Conservation (phyloP, 2,329 filamentous ascomycete species). For the Plenodomus tracheiphilus region DNA sequence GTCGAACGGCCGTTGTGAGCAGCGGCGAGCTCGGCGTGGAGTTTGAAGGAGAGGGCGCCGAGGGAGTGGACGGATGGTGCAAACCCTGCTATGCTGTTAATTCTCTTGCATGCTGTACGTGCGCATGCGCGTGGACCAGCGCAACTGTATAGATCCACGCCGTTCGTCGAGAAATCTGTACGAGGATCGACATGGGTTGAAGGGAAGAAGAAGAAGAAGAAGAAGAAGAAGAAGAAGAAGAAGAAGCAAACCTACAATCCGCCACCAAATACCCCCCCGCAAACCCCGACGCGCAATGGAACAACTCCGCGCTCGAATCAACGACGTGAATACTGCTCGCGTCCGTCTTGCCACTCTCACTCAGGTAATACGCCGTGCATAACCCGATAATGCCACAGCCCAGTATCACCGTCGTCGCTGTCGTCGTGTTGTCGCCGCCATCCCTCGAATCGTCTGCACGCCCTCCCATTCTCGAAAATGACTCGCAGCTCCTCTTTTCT, state of each 20-base stretch:
- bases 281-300: conserved; percentile 73
- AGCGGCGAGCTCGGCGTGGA: conserved; percentile 68
- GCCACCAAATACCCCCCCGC: conserved; percentile 74
- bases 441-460: conserved; percentile 6
- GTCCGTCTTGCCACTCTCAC: conserved; percentile 44
- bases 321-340: conserved; percentile 59
- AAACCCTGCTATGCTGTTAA: conserved; percentile 53
- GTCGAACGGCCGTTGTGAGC: conserved; percentile 59
- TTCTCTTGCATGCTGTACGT: background rate
- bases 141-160: too few species aligned
- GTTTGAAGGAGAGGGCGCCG: conserved; percentile 68
- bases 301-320: conserved; percentile 63
- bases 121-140: background rate
- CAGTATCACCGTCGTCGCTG: conserved; percentile 39
- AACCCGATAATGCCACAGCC: conserved; percentile 52
- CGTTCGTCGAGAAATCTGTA: too few species aligned
- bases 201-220: too few species aligned
- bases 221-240: too few species aligned
- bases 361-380: conserved; percentile 66
- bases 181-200: too few species aligned
- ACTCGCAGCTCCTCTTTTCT: conserved; percentile 3
- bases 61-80: conserved; percentile 59
- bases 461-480: conserved; percentile 7
- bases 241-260: conserved; percentile 57
- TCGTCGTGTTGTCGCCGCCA: background rate